Percentiles rank a stretch among this genome's conserved stretches.
Conservation (phyloP, 139 green algal genomes). For the Picochlorum sp. region DNA sequence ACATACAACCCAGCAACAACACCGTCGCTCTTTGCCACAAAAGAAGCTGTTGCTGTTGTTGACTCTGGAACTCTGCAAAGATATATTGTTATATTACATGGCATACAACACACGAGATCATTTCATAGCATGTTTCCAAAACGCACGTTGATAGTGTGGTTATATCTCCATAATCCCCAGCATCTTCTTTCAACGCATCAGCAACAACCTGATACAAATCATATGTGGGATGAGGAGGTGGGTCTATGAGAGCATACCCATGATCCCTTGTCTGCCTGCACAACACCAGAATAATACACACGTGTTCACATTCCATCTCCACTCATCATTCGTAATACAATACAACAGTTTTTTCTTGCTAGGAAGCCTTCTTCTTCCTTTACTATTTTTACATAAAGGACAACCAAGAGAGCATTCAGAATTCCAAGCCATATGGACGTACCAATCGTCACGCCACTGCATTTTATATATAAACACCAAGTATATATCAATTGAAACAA, state of each 20-base stretch:
- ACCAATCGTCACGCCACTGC: constrained; percentile 2
- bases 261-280: not conserved
- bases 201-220: constrained; percentile 52
- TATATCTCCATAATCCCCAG: constrained; percentile 76
- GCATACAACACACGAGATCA: too few species aligned
- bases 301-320: too few species aligned
- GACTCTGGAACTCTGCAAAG: constrained; percentile 59
- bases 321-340: too few species aligned
- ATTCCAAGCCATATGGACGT: not conserved
- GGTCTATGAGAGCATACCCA: constrained; percentile 35
- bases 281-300: not conserved
- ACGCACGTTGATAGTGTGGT: constrained; percentile 70
- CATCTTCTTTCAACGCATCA: constrained; percentile 76
- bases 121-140: too few species aligned
- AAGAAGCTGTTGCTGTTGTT: constrained; percentile 63
- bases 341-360: too few species aligned
- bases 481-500: too few species aligned
- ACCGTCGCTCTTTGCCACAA: constrained; percentile 87
- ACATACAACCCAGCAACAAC: constrained; percentile 81
- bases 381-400: too few species aligned
- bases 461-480: not conserved
- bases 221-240: constrained; percentile 74
- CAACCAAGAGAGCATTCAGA: too few species aligned
- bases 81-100: too few species aligned
- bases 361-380: too few species aligned